Evolutionary conservation across 2,329 filamentous ascomycete genomes (phyloP).

Genomic region (Pseudogymnoascus sp.): DNA sequence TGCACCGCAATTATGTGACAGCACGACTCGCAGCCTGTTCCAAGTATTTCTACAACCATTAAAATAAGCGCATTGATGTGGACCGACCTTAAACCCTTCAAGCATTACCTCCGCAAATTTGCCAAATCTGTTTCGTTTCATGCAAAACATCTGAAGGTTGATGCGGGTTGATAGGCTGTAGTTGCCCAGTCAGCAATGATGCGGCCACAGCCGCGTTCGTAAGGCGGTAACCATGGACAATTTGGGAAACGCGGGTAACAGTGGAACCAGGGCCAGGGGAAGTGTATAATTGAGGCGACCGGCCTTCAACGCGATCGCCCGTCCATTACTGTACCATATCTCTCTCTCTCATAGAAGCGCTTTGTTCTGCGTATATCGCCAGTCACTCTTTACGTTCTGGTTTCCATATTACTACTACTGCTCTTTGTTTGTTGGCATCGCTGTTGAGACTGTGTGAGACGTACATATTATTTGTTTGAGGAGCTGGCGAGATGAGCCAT

Average conservation of each 20-base stretch:
- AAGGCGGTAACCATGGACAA: slow-evolving; percentile 5
- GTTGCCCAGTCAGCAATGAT: slow-evolving; percentile 6
- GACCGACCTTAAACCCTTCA: slow-evolving; percentile 1
- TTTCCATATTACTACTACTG: neutral
- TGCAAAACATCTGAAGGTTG: slow-evolving; percentile 1
- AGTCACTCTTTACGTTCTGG: neutral
- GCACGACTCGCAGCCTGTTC: neutral
- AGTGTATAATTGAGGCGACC: slow-evolving; percentile 2
- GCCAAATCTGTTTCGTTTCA: slow-evolving; percentile 5
- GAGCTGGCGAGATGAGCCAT: slow-evolving; percentile 4
- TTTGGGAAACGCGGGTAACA: slow-evolving; percentile 6
- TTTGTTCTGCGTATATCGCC: neutral
- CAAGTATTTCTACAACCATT: neutral
- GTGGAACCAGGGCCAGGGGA: slow-evolving; percentile 6
- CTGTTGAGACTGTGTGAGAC: slow-evolving; percentile 4
- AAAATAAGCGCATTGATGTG: slow-evolving; percentile 4
- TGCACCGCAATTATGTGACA: neutral
- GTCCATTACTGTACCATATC: neutral
- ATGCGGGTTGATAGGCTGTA: slow-evolving; percentile 1
- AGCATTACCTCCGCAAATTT: neutral
- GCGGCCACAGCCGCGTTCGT: neutral
- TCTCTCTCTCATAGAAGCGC: slow-evolving; percentile 1
- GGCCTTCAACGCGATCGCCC: neutral
- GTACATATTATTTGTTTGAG: slow-evolving; percentile 1
- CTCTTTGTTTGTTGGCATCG: slow-evolving; percentile 3